Evolutionary conservation across 495 filamentous ascomycete genomes (phyloP), one percentile per base, ranked within the genome.

Genomic region (Rhizodiscina lignyota): DNA sequence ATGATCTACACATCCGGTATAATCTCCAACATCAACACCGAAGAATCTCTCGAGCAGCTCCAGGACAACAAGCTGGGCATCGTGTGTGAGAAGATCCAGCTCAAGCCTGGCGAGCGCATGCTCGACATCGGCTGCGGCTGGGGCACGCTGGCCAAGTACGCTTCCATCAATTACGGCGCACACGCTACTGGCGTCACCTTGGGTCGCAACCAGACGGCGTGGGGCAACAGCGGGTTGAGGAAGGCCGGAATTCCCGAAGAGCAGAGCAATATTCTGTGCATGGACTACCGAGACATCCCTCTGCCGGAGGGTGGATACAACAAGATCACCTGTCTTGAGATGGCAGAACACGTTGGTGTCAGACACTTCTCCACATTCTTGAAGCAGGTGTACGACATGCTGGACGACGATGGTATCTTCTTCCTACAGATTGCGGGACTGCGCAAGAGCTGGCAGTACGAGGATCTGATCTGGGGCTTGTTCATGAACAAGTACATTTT

Each of bases 401-500:
- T 91, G 15, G 72, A 86, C 32, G 83, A 91, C 45, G 82, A 91
- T 43, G 83, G 83, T 43, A 62, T 72, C 34, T 82, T 86, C 58
- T 85, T 81, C 61, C 59, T 91, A 27, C 83, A 91, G 59, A 76
- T 83, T 42, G 80, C 83, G 45, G 83, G 83, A 49, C 57, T 91
- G 26, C 66, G 83, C 45, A 79, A 83, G 63, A 50, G 57, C 31
- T 91, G 83, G 83, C 83, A 91, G 57, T 91, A 82, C 44, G 83
- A 91, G 63, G 82, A 86, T 56, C 64, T 86, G 30, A 71, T 80
- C 54, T 85, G 80, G 80, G 83, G 83, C 39, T 56, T 87, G 36
- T 91, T 82, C 61, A 79, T 91, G 81, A 91, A 87, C 65, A 87
- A 85, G 61, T 84, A 87, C 54, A 63, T 91, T 48, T 91, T 91